A percentile compares a stretch with the other conserved stretches of the same genome.
phyloP scores from a whole-genome alignment of 768 basidiomycete genomes.

The Tricholoma flavovirens region DNA sequence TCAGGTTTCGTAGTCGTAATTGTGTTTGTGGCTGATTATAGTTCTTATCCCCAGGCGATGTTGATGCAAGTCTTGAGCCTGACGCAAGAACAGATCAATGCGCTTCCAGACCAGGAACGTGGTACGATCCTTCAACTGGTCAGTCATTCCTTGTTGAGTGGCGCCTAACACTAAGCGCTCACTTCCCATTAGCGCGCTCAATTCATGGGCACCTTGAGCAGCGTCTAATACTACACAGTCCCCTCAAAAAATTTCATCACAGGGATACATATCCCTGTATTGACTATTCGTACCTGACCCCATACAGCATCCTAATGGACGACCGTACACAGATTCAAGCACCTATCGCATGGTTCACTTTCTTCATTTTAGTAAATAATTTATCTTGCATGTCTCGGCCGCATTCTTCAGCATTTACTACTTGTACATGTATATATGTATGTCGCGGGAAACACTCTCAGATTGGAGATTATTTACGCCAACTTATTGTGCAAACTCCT shows the following conservation, averaged over 20 bases:
- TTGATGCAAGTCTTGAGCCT: slow-evolving; percentile 81
- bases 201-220: slow-evolving; percentile 29
- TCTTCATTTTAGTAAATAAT: neutral
- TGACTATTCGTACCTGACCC: neutral
- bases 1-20: neutral
- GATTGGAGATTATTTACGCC: slow-evolving; percentile 11
- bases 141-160: slow-evolving; percentile 8
- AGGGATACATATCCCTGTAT: neutral
- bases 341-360: neutral
- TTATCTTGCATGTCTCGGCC: neutral
- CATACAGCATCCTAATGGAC: slow-evolving; percentile 1
- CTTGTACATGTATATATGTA: neutral
- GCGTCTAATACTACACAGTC: neutral
- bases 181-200: slow-evolving; percentile 28
- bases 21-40: slow-evolving; percentile 12
- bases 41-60: slow-evolving; percentile 51
- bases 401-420: neutral
- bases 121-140: slow-evolving; percentile 80
- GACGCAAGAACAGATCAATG: slow-evolving; percentile 78
- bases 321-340: neutral
- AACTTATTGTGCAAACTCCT: slow-evolving; percentile 40
- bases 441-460: neutral
- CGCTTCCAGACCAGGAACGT: slow-evolving; percentile 71
- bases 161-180: neutral
- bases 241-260: neutral